Conservation (phyloP, 73 alveolate species). For the Tetrahymena borealis region DNA sequence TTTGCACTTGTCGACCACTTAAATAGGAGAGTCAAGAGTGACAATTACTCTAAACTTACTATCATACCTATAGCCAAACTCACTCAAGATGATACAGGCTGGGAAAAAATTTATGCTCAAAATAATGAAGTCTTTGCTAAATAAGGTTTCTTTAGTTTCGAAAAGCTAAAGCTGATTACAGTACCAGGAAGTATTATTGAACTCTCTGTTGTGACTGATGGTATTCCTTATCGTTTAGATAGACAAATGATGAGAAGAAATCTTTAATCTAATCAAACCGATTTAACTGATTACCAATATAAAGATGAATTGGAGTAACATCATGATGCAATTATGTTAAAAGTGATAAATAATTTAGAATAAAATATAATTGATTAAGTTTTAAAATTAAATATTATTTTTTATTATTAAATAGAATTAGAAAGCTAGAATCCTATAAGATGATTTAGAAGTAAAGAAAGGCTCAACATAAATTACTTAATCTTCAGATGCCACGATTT, state of each 20-base stretch:
- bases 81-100: not conserved
- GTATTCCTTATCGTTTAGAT: not conserved
- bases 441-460: not conserved
- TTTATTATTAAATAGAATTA: too few relatives aligned
- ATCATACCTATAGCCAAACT: not conserved
- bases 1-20: not conserved
- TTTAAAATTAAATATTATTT: too few relatives aligned
- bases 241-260: not conserved
- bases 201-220: not conserved
- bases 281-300: not conserved
- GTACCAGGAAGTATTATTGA: not conserved
- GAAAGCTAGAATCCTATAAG: not conserved
- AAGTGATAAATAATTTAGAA: too few relatives aligned
- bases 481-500: not conserved
- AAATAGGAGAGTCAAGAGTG: not conserved
- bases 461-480: not conserved
- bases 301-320: too few relatives aligned
- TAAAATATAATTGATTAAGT: too few relatives aligned
- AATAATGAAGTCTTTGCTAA: not conserved
- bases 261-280: not conserved
- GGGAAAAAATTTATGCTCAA: not conserved
- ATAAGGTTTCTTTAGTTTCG: not conserved
- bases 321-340: too few relatives aligned
- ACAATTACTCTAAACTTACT: not conserved
- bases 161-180: not conserved